These are phyloP conservation scores for Lyophyllum semitale DNA, from an alignment of 768 basidiomycete genomes.

Conservation along the genomic window DNA sequence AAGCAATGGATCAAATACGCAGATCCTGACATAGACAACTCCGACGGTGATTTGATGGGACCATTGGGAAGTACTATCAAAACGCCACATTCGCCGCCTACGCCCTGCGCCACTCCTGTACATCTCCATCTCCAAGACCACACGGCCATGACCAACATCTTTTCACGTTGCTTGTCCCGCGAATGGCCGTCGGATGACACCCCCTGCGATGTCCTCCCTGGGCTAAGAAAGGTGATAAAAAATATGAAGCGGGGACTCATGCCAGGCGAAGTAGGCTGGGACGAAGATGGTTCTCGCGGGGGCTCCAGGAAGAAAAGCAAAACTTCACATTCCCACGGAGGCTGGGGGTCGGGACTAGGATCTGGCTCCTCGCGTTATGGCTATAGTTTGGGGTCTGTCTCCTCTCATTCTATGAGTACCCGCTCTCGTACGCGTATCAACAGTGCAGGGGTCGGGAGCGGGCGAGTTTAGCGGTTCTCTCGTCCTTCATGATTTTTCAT, in stretches of 20 bases:
- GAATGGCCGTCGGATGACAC: neutral
- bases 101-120: neutral
- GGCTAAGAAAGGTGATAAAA: no score
- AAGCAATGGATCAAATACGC: constrained; percentile 1
- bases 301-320: neutral
- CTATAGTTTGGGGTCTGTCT: neutral
- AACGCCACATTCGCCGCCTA: neutral
- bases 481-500: no score
- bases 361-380: neutral
- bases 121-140: neutral
- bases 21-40: neutral
- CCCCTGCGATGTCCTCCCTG: neutral
- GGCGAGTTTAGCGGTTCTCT: no score
- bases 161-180: neutral
- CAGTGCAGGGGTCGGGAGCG: neutral
- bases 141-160: neutral
- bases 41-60: neutral
- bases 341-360: neutral
- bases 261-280: no score
- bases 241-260: no score
- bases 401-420: neutral
- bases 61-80: neutral
- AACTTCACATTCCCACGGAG: neutral
- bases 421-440: neutral
- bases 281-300: neutral